Evolutionary conservation across 2,329 filamentous ascomycete genomes (phyloP).

Genomic region (Paecilomyces sp.): DNA sequence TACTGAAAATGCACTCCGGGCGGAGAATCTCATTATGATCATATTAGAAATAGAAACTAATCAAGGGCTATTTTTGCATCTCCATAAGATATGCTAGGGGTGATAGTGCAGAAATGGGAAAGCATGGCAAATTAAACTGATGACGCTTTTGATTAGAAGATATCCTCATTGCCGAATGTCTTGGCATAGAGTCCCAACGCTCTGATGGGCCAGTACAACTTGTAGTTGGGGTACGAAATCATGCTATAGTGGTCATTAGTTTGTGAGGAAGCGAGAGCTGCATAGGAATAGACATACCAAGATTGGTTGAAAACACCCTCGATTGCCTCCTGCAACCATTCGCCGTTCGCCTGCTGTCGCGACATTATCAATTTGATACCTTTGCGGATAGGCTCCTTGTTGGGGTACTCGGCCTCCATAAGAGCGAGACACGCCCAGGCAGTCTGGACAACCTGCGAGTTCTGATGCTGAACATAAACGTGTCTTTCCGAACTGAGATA

Average conservation of each 20-base stretch:
- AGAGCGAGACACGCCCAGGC: slow-evolving; percentile 81
- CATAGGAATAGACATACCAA: slow-evolving; percentile 54
- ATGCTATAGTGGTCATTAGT: slow-evolving; percentile 50
- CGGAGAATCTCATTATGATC: neutral
- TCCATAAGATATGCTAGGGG: neutral
- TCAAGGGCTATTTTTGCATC: neutral
- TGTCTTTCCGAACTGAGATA: slow-evolving; percentile 78
- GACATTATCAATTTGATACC: slow-evolving; percentile 77
- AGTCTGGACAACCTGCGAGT: slow-evolving; percentile 88
- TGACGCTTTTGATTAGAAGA: slow-evolving; percentile 28
- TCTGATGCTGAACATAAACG: slow-evolving; percentile 67
- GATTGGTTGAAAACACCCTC: slow-evolving; percentile 99
- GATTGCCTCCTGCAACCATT: slow-evolving; percentile 93
- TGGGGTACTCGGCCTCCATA: slow-evolving; percentile 74
- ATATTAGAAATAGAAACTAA: neutral
- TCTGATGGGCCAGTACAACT: slow-evolving; percentile 91
- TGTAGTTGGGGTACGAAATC: slow-evolving; percentile 99
- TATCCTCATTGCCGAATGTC: slow-evolving; percentile 59
- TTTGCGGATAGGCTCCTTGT: slow-evolving; percentile 63
- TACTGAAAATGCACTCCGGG: neutral
- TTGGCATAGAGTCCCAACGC: slow-evolving; percentile 82
- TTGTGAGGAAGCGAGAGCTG: slow-evolving; percentile 3
- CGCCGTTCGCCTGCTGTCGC: slow-evolving; percentile 78
- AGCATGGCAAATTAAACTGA: neutral
- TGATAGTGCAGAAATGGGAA: neutral